These are phyloP conservation scores for Suillus luteus DNA, from an alignment of 768 basidiomycete species.

Conservation along the genomic window DNA sequence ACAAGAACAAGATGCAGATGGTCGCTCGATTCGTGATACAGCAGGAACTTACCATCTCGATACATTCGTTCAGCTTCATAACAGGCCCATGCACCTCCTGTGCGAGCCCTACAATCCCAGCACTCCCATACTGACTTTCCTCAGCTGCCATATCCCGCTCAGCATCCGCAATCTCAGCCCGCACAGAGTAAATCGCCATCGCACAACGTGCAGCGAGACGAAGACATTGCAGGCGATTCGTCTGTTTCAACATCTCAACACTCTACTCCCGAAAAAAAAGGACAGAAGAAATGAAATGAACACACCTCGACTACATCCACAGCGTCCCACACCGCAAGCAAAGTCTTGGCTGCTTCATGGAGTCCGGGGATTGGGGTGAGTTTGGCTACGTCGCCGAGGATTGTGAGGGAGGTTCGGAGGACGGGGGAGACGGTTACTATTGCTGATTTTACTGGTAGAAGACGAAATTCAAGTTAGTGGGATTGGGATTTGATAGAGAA, in stretches of 20 bases:
- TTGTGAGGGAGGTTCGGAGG: neutral
- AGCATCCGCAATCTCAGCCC: slow-evolving; percentile 61
- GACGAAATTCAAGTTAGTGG: too few relatives aligned
- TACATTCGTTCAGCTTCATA: slow-evolving; percentile 38
- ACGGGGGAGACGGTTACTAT: neutral
- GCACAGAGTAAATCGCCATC: slow-evolving; percentile 61
- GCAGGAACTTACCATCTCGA: slow-evolving; percentile 45
- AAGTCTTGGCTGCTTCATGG: slow-evolving; percentile 47
- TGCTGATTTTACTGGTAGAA: neutral
- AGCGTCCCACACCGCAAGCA: slow-evolving; percentile 67
- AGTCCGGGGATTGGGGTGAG: slow-evolving; percentile 61
- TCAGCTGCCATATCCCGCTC: slow-evolving; percentile 30
- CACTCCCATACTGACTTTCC: neutral
- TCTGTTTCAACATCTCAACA: slow-evolving; percentile 49
- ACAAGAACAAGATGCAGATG: too few relatives aligned
- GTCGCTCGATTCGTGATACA: neutral
- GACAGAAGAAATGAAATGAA: neutral
- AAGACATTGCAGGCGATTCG: slow-evolving; percentile 66
- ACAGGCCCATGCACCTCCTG: slow-evolving; percentile 55
- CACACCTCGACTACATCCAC: slow-evolving; percentile 63
- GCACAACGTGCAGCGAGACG: slow-evolving; percentile 76
- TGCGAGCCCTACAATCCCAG: slow-evolving; percentile 35
- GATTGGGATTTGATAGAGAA: too few relatives aligned
- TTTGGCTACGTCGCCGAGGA: slow-evolving; percentile 25
- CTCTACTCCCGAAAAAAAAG: neutral